phyloP scores from a whole-genome alignment of 2,329 filamentous ascomycete species.

The Volutella citrinella region DNA sequence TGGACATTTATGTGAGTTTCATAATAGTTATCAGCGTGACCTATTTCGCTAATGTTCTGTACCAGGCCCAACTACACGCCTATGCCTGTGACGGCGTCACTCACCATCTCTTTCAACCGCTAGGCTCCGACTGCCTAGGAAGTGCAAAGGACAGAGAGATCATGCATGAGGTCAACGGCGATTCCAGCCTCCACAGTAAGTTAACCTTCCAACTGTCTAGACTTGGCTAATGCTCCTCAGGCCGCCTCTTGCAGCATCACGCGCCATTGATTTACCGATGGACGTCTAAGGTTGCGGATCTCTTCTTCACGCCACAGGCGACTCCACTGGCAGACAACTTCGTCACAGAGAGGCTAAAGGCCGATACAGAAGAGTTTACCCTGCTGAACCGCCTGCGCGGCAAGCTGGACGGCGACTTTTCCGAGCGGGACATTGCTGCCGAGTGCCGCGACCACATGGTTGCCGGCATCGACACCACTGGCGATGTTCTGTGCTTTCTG shows the following conservation, averaged over 20 bases:
- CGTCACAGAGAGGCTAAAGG: conserved; percentile 47
- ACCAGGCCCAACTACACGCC: conserved; percentile 46
- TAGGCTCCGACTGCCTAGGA: conserved; percentile 58
- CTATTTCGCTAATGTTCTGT: not conserved
- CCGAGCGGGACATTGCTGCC: conserved; percentile 53
- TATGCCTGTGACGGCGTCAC: conserved; percentile 67
- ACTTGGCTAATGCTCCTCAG: too few species aligned
- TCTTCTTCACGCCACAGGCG: conserved; percentile 49
- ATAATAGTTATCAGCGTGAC: too few species aligned
- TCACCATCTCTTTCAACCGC: conserved; percentile 63
- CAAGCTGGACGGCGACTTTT: conserved; percentile 43
- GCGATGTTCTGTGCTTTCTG: conserved; percentile 64
- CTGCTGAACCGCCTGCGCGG: conserved; percentile 53
- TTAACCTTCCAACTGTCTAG: too few species aligned
- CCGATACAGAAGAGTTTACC: conserved; percentile 48
- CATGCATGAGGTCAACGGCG: conserved; percentile 64
- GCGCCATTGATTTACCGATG: conserved; percentile 46
- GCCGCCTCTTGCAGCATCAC: conserved; percentile 56
- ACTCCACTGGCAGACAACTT: conserved; percentile 57
- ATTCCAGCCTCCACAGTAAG: conserved; percentile 62
- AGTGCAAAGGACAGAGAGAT: conserved; percentile 52
- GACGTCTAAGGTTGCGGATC: conserved; percentile 40
- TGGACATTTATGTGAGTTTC: conserved; percentile 58
- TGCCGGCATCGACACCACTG: too few species aligned
- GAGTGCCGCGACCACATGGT: conserved; percentile 68